Conservation (phyloP, 176 grass and related monocot species). For the Saccharum spontaneum region DNA sequence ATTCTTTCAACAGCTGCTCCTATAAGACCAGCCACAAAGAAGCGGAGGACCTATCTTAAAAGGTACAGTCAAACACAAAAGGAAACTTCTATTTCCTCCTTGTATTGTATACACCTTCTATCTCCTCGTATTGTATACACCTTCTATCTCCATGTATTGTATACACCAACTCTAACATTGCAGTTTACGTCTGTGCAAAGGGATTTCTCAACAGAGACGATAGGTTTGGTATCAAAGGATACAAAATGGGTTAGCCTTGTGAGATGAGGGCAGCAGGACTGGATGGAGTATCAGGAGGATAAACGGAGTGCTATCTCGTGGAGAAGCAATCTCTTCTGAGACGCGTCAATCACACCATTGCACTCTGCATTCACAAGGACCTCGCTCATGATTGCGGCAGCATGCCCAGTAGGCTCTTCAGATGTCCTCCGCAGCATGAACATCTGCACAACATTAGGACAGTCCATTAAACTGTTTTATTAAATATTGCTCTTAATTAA, state of each 20-base stretch:
- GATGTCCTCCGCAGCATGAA: slow-evolving; percentile 87
- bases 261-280: neutral
- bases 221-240: neutral
- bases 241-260: slow-evolving; percentile 16
- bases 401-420: slow-evolving; percentile 78
- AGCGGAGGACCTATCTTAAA: slow-evolving; percentile 16
- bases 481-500: neutral
- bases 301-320: slow-evolving; percentile 86
- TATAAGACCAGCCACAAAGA: slow-evolving; percentile 38
- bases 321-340: slow-evolving; percentile 78
- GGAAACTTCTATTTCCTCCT: slow-evolving; percentile 18
- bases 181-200: neutral
- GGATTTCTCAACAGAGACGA: slow-evolving; percentile 22
- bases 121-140: slow-evolving; percentile 12
- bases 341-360: slow-evolving; percentile 81
- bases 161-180: slow-evolving; percentile 30
- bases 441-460: slow-evolving; percentile 50
- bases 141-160: neutral
- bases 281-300: slow-evolving; percentile 45
- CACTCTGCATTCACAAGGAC: slow-evolving; percentile 84
- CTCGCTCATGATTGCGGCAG: slow-evolving; percentile 78
- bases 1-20: slow-evolving; percentile 27
- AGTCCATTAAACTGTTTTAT: slow-evolving; percentile 12
- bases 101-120: slow-evolving; percentile 27
- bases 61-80: slow-evolving; percentile 23